phyloP scores from a whole-genome alignment of 129 eudicot genomes.

The Chrysanthemum makinoi region DNA sequence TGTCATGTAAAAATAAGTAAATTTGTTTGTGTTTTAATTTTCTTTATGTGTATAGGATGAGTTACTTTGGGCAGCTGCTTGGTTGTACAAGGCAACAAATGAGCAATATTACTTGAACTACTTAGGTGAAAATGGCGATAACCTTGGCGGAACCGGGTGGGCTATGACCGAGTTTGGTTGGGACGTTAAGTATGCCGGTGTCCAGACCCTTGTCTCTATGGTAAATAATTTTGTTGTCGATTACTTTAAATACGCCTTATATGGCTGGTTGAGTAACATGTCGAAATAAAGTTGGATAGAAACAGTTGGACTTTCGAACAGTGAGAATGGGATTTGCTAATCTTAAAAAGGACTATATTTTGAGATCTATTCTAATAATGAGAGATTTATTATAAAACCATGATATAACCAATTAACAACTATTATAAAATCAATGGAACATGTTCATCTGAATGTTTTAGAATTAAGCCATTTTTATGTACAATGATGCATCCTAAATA shows the following conservation, averaged over 20 bases:
- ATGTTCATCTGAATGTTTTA: too few species aligned
- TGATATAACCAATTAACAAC: too few species aligned
- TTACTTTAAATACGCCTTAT: not conserved
- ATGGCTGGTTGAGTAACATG: not conserved
- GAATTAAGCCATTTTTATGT: too few species aligned
- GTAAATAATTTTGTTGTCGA: constrained; percentile 28
- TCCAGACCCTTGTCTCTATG: constrained; percentile 86
- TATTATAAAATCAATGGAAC: too few species aligned
- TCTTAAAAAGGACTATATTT: too few species aligned
- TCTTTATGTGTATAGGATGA: constrained; percentile 55
- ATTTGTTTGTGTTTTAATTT: not conserved
- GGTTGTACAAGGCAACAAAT: constrained; percentile 96
- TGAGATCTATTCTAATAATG: too few species aligned
- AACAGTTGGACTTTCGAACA: too few species aligned
- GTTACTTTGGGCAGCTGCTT: constrained; percentile 94
- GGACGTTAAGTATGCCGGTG: constrained; percentile 98
- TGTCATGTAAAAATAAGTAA: not conserved
- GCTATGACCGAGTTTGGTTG: constrained; percentile 95
- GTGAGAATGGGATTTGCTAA: too few species aligned
- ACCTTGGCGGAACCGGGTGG: constrained; percentile 97
- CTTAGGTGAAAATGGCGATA: constrained; percentile 72
- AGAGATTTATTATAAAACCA: too few species aligned
- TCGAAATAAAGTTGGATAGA: not conserved
- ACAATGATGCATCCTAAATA: too few species aligned
- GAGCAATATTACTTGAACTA: constrained; percentile 71